Base-by-base conservation (phyloP, 2,329 filamentous ascomycete genomes). In the Curvularia spicifera region DNA sequence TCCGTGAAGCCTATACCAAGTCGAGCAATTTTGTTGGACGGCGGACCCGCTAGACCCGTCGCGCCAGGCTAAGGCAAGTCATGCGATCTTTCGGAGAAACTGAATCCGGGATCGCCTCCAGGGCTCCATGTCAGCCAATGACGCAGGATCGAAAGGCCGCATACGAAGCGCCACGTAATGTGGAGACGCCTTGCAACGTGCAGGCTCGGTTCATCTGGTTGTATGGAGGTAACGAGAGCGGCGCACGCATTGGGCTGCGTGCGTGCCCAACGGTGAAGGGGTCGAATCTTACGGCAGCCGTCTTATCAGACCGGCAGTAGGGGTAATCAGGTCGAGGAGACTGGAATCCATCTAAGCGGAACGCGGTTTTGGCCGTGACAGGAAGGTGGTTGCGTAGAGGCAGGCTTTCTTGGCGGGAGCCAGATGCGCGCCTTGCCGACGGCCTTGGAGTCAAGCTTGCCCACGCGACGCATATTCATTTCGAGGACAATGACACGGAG, bases 391-490 rank as follows among this genome's bases (percentile, higher is more conserved):
- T 65, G 69, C 56, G 57, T 66, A 26, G 71, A 60, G 51, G 65
- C 70, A 31, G 65, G 53, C 63, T 80, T 78, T 60, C 86, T 80
- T 44, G 86, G 85, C 37, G 86, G 86, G 44, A 88, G 73, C 84
- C 85, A 88, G 59, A 88, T 80, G 55, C 81, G 81, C 26, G 86
- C 86, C 61, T 81, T 79, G 20, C 85, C 84, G 15, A 82, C 79
- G 24, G 76, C 76, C 52, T 83, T 82, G 43, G 83, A 77, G 60
- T 85, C 84, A 44, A 89, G 77, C 75, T 89, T 89, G 54, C 86
- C 86, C 59, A 79, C 80, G 43, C 86, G 82, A 37, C 86, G 82
- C 86, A 89, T 89, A 71, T 88, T 88, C 85, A 88, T 87, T 74
- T 89, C 86, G 47, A 88, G 78, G 10, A 88, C 86, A 15, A 88